Evolutionary conservation across 805 yeast species (phyloP), one percentile per base, ranked within the genome.

Genomic region (Candida orba): DNA sequence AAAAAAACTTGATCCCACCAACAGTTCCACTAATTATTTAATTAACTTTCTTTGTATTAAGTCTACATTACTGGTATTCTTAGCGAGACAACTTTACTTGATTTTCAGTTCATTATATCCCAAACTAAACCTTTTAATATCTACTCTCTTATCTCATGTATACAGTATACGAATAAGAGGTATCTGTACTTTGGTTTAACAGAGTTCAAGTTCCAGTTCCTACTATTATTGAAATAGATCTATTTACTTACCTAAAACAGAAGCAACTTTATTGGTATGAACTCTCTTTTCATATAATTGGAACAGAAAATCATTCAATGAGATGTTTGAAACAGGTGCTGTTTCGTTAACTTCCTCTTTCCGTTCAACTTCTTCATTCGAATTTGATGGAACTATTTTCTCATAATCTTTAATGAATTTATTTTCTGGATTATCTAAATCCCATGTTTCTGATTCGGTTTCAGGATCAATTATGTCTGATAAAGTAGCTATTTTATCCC

Each of bases 401-500:
- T 59, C 57, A 25, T 49, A 49, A 17, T 41, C 46, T 14, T 31
- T 44, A 10, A 40, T 48, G 31, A 41, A 49, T 48, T 27, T 39
- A 41, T 41, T 56, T 49, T 23, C 60, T 24, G 6, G 17, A 17
- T 36, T 69, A 47, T 37, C 57, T 54, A 17, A 65, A 54, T 20
- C 60, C 54, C 35, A 70, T 52, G 31, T 32, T 13, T 29, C 15
- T 1, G 44, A n/a, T 4, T 41, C 39, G 25, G 42, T 38, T n/a
- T 52, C 53, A 15, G 62, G 58, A n/a, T 65, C 59, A 17, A 68
- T 60, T 0, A 41, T 36, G 5, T 65, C 72, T 41, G 62, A 57
- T 18, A 72, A 40, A 0, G 69, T 60, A 31, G 62, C 52, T 24
- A 81, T 78, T 50, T 77, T 72, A 18, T 67, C 66, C 67, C 72